These are phyloP conservation scores for Heterobasidion occidentale DNA, from an alignment of 1,284 basidiomycete genomes.

Conservation along the genomic window DNA sequence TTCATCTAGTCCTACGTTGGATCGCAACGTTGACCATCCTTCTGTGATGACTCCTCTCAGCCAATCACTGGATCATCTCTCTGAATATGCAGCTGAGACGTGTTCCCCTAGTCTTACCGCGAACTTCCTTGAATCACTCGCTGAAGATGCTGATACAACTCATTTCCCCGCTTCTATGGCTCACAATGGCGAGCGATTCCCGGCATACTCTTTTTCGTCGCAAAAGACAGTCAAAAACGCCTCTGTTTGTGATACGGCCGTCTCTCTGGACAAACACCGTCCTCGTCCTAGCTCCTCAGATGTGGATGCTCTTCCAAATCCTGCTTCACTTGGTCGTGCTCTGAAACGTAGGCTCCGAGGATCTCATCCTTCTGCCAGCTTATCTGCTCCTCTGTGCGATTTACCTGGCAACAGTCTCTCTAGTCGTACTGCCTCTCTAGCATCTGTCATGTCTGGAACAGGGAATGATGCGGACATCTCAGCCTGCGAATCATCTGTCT, in stretches of 20 bases:
- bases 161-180: too few relatives aligned
- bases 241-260: too few relatives aligned
- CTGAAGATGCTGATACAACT: too few relatives aligned
- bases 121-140: too few relatives aligned
- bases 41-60: background rate
- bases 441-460: background rate
- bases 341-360: background rate
- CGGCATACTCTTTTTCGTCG: too few relatives aligned
- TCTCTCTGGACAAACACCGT: too few relatives aligned
- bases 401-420: background rate
- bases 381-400: background rate
- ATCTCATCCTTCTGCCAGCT: background rate
- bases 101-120: too few relatives aligned
- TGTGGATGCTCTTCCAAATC: background rate
- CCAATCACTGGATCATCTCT: background rate
- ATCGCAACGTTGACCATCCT: background rate
- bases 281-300: background rate
- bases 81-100: too few relatives aligned
- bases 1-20: background rate
- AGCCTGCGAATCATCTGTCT: background rate
- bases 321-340: background rate
- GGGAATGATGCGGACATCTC: background rate
- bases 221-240: too few relatives aligned
- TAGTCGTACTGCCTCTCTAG: too few relatives aligned
- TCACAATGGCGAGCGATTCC: too few relatives aligned